Percentiles rank a stretch among this genome's conserved stretches.
Evolutionary conservation across 176 grass and related monocot genomes (phyloP).

Genomic region (Cymbopogon citratus): DNA sequence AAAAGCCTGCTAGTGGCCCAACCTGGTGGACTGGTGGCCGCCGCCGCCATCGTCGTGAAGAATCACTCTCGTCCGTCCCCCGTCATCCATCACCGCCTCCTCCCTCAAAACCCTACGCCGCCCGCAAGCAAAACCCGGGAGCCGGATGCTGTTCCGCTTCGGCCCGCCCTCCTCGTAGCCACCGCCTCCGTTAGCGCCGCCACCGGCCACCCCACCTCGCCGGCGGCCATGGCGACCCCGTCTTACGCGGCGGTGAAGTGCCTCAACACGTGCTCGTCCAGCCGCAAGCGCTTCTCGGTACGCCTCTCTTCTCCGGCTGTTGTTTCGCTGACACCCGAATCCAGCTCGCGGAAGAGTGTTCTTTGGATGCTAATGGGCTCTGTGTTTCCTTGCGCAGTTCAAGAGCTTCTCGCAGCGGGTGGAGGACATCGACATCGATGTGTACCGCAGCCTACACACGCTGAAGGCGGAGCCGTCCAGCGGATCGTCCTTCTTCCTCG

Average conservation of each 20-base stretch:
- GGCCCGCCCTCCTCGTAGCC: background rate
- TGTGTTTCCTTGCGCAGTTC: conserved; percentile 50
- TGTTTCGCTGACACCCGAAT: background rate
- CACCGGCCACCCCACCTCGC: background rate
- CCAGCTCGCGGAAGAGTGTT: background rate
- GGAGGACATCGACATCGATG: conserved; percentile 80
- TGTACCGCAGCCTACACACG: conserved; percentile 60
- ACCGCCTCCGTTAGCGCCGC: background rate
- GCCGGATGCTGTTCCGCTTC: background rate
- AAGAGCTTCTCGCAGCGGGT: conserved; percentile 84
- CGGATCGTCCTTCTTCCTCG: conserved; percentile 83
- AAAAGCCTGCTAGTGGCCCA: background rate
- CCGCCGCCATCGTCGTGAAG: too few relatives aligned
- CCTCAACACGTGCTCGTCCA: conserved; percentile 61
- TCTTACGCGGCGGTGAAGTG: conserved; percentile 62
- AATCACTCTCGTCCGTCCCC: too few relatives aligned
- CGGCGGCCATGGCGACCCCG: conserved; percentile 53
- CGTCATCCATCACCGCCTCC: background rate
- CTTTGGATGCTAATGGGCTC: conserved; percentile 7
- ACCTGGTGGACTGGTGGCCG: background rate
- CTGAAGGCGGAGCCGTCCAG: conserved; percentile 68
- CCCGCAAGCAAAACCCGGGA: background rate
- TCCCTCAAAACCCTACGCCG: conserved; percentile 35
- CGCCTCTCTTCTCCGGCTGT: background rate
- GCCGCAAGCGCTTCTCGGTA: conserved; percentile 78